Conservation (phyloP, 2,329 filamentous ascomycete species). For the Microdochium nivale region DNA sequence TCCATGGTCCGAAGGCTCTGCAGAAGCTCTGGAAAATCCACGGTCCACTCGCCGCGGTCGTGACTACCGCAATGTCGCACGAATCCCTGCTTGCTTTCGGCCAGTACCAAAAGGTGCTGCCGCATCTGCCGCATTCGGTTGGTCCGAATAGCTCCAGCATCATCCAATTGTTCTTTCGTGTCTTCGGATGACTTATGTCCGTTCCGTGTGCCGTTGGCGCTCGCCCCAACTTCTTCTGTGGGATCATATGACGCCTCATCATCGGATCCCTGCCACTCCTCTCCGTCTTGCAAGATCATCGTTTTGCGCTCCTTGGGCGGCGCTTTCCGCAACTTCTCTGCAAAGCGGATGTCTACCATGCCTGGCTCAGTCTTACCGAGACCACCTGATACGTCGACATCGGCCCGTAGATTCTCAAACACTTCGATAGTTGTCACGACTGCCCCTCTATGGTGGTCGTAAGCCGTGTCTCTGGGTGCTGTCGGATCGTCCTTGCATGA, state of each 20-base stretch:
- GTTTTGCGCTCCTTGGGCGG: conserved; percentile 15
- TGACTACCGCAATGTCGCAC: conserved; percentile 56
- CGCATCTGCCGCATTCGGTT: conserved; percentile 53
- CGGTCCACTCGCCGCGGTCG: conserved; percentile 67
- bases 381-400: conserved; percentile 44
- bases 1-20: conserved; percentile 65
- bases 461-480: conserved; percentile 30
- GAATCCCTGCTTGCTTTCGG: conserved; percentile 61
- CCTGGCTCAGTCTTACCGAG: conserved; percentile 44
- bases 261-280: conserved; percentile 20
- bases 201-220: conserved; percentile 18
- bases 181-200: conserved; percentile 11
- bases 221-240: conserved; percentile 15
- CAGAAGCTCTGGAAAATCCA: conserved; percentile 71
- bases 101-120: conserved; percentile 64
- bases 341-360: conserved; percentile 31
- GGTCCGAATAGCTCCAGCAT: conserved; percentile 28
- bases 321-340: conserved; percentile 36
- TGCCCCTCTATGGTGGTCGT: conserved; percentile 22
- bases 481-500: conserved; percentile 57
- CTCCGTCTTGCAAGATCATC: conserved; percentile 14
- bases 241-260: conserved; percentile 24
- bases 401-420: conserved; percentile 42
- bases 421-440: conserved; percentile 47
- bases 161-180: conserved; percentile 44